phyloP scores from a whole-genome alignment of 768 basidiomycete genomes.

The Lentinula edodes region DNA sequence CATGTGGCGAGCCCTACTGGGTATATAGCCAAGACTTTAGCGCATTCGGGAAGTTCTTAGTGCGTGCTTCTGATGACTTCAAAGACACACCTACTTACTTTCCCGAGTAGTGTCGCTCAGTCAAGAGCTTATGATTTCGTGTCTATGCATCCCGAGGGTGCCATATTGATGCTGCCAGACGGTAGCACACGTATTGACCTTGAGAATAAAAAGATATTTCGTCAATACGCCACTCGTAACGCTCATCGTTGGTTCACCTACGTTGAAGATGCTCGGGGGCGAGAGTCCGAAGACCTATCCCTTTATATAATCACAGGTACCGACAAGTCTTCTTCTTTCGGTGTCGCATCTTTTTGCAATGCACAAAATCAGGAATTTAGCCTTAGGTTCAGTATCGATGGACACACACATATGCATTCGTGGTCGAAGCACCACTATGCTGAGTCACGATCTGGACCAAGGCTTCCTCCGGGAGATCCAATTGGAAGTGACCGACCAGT shows the following conservation, averaged over 20 bases:
- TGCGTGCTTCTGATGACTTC: not conserved
- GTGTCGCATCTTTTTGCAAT: slow-evolving; percentile 4
- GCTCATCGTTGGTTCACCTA: slow-evolving; percentile 5
- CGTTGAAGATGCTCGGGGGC: slow-evolving; percentile 1
- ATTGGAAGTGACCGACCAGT: not conserved
- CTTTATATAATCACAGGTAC: slow-evolving; percentile 7
- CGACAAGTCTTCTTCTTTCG: slow-evolving; percentile 4
- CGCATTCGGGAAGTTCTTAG: not conserved
- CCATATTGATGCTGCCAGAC: slow-evolving; percentile 4
- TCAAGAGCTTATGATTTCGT: slow-evolving; percentile 1
- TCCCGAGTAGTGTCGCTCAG: not conserved
- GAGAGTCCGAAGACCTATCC: slow-evolving; percentile 1
- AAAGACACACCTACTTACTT: not conserved
- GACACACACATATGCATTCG: not conserved
- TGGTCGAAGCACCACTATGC: slow-evolving; percentile 2
- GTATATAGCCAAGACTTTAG: not conserved
- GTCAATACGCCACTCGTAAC: slow-evolving; percentile 6
- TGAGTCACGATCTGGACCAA: not conserved
- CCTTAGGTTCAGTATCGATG: not conserved
- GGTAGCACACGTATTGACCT: slow-evolving; percentile 3
- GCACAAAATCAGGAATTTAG: not conserved
- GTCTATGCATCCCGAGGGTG: not conserved
- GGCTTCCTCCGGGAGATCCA: not conserved
- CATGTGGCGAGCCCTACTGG: not conserved
- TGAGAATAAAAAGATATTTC: slow-evolving; percentile 1